Conservation (phyloP, 2,329 filamentous ascomycete genomes). For the Aspergillus sp. region DNA sequence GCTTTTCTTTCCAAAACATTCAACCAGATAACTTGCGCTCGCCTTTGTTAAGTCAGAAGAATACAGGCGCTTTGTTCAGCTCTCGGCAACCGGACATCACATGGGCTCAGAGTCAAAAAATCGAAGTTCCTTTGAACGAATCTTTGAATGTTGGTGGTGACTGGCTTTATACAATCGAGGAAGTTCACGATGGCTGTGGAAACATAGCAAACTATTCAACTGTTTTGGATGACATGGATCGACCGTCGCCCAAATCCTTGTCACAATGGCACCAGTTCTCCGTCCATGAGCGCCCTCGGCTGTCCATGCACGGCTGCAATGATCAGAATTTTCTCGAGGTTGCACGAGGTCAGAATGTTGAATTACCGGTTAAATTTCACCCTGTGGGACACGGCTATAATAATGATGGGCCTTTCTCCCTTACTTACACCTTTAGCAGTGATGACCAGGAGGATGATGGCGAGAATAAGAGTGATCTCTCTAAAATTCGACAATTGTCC, state of each 20-base stretch:
- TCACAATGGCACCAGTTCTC: constrained; percentile 71
- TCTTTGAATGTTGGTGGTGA: constrained; percentile 72
- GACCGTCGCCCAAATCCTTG: constrained; percentile 53
- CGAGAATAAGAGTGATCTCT: constrained; percentile 56
- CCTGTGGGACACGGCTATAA: constrained; percentile 55
- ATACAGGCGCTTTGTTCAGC: constrained; percentile 54
- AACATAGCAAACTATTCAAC: constrained; percentile 71
- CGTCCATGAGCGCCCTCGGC: constrained; percentile 80
- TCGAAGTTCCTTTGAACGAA: constrained; percentile 84
- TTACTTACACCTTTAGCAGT: constrained; percentile 79
- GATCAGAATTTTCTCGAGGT: constrained; percentile 76
- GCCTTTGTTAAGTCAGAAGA: constrained; percentile 62
- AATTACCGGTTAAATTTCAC: constrained; percentile 68
- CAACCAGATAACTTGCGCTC: constrained; percentile 83
- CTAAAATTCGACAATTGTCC: constrained; percentile 56
- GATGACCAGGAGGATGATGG: constrained; percentile 56
- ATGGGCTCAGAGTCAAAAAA: constrained; percentile 72
- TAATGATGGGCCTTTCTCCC: constrained; percentile 61
- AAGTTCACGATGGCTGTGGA: constrained; percentile 85
- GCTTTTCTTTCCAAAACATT: constrained; percentile 87
- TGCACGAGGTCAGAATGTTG: constrained; percentile 64
- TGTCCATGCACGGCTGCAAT: constrained; percentile 70
- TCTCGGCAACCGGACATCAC: constrained; percentile 53
- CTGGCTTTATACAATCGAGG: constrained; percentile 88
- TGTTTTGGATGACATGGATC: constrained; percentile 63